Base-by-base conservation (phyloP, 1,284 basidiomycete species). In the Wolfiporia cocos region DNA sequence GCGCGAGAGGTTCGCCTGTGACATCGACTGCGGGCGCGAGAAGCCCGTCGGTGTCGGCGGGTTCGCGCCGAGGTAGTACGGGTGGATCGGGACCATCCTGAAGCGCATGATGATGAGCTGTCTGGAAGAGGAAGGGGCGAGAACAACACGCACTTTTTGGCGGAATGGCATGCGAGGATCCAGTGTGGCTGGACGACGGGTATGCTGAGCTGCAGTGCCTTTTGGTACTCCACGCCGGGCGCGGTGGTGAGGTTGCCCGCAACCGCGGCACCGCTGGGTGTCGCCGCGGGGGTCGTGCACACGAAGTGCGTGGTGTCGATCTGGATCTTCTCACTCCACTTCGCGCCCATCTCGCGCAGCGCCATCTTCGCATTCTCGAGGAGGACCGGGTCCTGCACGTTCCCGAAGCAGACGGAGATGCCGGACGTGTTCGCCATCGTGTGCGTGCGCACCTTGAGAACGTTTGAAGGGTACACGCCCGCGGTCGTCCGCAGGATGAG, bases 231-330 rank as follows among this genome's bases (percentile, higher is more conserved):
- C 3, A 87, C 81, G 0, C 85, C 85, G 0, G 89, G 84, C 5
- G 77, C 75, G 10, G 68, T 66, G 10, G 66, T 61, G 1, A 65
- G 54, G 50, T 64, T 70, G 4, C 78, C 76, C 3, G 71, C 67
- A 0, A 70, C 71, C 42, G 74, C 73, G 3, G 83, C 78, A 3
- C 81, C 83, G 5, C 64, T 55, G 0, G 81, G 77, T 0, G 79
- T 79, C 11, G 76, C 72, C 1, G 84, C 80, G 1, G 92, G 87
- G 0, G 87, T 91, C 3, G 91, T 94, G 58, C 92, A 95, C 28
- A 96, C 92, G 54, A 95, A 96, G 62, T 97, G 93, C 0, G 92
- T 95, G 4, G 93, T 96, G 57, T 96, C 93, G 44, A 98, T 93
- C 66, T 94, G 90, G 20, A 99, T 93, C 53, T 83, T 85, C 50